Percentiles rank a stretch among this genome's conserved stretches.
phyloP scores from a whole-genome alignment of 768 basidiomycete genomes.

The Tricholoma sp. region DNA sequence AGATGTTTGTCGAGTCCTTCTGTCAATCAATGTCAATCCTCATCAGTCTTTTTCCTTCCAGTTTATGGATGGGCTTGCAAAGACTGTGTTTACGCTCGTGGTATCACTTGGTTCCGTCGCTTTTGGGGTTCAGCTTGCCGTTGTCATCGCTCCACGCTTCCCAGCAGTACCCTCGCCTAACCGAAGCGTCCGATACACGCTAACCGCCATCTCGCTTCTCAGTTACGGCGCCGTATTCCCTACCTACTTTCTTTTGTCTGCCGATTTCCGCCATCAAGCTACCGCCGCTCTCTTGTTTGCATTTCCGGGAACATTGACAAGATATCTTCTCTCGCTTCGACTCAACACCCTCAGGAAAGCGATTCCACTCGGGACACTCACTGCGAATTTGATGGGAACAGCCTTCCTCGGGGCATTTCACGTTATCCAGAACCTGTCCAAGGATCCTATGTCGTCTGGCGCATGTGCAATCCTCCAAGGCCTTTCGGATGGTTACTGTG shows the following conservation, averaged over 20 bases:
- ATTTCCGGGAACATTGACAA: slow-evolving; percentile 82
- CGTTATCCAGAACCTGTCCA: slow-evolving; percentile 54
- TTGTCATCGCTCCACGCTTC: slow-evolving; percentile 33
- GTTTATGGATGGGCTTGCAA: slow-evolving; percentile 84
- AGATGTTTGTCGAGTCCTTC: slow-evolving; percentile 47
- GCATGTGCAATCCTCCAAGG: slow-evolving; percentile 77
- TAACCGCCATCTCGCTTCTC: slow-evolving; percentile 53
- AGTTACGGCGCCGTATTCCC: slow-evolving; percentile 73
- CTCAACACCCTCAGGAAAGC: slow-evolving; percentile 62
- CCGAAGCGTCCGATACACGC: slow-evolving; percentile 39
- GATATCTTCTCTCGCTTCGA: slow-evolving; percentile 68
- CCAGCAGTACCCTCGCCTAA: slow-evolving; percentile 38
- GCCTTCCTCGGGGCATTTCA: slow-evolving; percentile 72
- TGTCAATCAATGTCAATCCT: not conserved
- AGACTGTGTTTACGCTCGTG: slow-evolving; percentile 73
- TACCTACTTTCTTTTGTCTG: slow-evolving; percentile 71
- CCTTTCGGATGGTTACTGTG: slow-evolving; percentile 88
- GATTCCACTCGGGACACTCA: slow-evolving; percentile 76
- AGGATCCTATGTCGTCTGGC: slow-evolving; percentile 34
- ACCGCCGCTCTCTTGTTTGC: slow-evolving; percentile 87
- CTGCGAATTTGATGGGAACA: slow-evolving; percentile 74
- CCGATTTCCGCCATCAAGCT: slow-evolving; percentile 65
- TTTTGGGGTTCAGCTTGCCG: slow-evolving; percentile 66
- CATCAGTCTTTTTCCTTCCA: slow-evolving; percentile 25
- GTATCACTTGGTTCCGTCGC: slow-evolving; percentile 71